A percentile compares a stretch with the other conserved stretches of the same genome.
Conservation (phyloP, 2,329 filamentous ascomycete species). For the Fusarium hostae region DNA sequence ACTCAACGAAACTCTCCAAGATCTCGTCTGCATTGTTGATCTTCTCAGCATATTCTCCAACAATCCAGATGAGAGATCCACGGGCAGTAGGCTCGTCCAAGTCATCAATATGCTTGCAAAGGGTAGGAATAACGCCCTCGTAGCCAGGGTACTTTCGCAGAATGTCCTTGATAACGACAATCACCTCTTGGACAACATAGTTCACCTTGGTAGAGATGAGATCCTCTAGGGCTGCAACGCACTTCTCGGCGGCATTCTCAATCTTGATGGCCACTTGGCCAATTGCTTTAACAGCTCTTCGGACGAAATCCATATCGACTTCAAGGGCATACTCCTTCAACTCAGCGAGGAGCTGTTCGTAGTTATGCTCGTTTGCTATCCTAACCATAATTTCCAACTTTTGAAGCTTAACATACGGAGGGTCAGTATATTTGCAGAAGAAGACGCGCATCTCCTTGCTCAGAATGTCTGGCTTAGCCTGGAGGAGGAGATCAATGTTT, state of each 20-base stretch:
- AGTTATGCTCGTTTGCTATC: conserved; percentile 97
- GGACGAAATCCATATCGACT: conserved; percentile 99
- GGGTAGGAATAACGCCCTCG: conserved; percentile 94
- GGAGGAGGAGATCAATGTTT: conserved; percentile 95
- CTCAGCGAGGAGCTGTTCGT: conserved; percentile 92
- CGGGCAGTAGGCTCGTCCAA: conserved; percentile 93
- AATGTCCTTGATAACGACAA: conserved; percentile 99
- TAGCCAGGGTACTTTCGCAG: conserved; percentile 97
- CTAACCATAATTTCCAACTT: conserved; percentile 99
- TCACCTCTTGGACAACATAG: conserved; percentile 97
- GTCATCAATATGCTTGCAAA: conserved; percentile 97
- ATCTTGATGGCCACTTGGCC: conserved; percentile 99
- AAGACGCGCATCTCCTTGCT: conserved; percentile 98
- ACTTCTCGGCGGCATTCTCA: conserved; percentile 92
- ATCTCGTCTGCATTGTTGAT: conserved; percentile 99
- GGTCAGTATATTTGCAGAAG: conserved; percentile 99
- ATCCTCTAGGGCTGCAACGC: conserved; percentile 92
- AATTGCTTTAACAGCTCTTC: conserved; percentile 93
- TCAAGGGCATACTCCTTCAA: conserved; percentile 97
- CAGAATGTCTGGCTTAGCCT: conserved; percentile 95
- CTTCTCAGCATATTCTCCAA: conserved; percentile 98
- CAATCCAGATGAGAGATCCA: conserved; percentile 96
- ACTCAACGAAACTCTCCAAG: conserved; percentile 88
- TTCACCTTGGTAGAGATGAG: conserved; percentile 98
- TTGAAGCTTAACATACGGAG: conserved; percentile 95